Evolutionary conservation across 176 grass and related monocot genomes (phyloP).

Genomic region (Oryza glaberrima): DNA sequence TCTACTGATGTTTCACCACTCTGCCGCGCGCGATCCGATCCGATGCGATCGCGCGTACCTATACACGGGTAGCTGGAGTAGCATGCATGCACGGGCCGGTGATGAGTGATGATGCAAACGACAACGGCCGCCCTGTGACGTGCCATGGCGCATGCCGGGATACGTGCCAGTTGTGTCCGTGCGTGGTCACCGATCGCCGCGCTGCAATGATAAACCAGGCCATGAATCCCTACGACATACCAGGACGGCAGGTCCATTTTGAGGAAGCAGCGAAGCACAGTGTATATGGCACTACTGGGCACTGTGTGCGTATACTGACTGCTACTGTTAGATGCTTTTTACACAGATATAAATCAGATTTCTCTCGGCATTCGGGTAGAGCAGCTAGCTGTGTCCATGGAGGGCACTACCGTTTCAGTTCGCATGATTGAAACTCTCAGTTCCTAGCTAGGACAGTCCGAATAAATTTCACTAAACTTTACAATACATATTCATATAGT

Average conservation of each 20-base stretch:
- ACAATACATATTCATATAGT: too few relatives aligned
- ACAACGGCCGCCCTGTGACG: constrained; percentile 8
- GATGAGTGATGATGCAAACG: background rate
- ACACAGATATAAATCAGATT: background rate
- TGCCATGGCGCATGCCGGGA: constrained; percentile 12
- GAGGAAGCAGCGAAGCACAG: background rate
- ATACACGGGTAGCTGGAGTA: too few relatives aligned
- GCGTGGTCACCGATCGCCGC: background rate
- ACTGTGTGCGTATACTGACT: background rate
- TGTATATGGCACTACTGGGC: background rate
- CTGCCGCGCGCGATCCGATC: background rate
- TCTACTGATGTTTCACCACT: background rate
- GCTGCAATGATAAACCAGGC: background rate
- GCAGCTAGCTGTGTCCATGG: background rate
- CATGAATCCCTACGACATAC: background rate
- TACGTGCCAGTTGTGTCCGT: background rate
- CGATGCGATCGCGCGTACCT: background rate
- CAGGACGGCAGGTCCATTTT: background rate
- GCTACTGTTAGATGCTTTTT: background rate
- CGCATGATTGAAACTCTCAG: background rate
- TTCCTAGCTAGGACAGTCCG: background rate
- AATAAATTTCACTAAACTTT: too few relatives aligned
- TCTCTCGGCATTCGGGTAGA: background rate
- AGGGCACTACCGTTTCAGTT: background rate
- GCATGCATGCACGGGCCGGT: background rate